Evolutionary conservation across 768 basidiomycete species (phyloP), one percentile per base, ranked within the genome.

Genomic region (Cantharellus anzutake): DNA sequence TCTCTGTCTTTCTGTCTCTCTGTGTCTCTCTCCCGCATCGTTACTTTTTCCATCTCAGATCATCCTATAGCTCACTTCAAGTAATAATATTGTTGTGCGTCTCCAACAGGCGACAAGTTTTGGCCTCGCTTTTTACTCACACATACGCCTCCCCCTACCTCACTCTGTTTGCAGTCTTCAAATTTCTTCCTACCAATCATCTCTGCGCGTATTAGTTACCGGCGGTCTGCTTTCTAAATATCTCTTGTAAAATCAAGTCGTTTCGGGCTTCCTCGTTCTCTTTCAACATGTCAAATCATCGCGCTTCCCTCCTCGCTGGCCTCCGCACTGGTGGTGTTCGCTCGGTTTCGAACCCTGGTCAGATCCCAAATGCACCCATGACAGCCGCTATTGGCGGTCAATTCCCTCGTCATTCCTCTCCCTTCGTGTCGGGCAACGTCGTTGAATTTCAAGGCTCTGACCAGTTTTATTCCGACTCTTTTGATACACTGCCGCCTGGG

Each of bases 291-390:
- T 48, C 29, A 50, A 56, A 37, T 59, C 34, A 62, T 63, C 85
- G 88, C 66, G 86, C 89, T 57, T 85, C 86, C 63, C 86, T 91
- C 67, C 86, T 91, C 70, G 76, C 83, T 62, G 86, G 85, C 65
- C 86, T 91, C 67, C 84, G 88, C 69, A 91, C 88, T 59, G 89
- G 88, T 69, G 88, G 88, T 56, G 89, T 91, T 62, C 84, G 88
- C 65, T 82, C 87, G n/a, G 67, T 76, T 51, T 84, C 85, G 60
- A 70, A 67, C 34, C 57, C 70, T 60, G 29, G 44, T 48, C 44
- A 48, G 29, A 48, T 48, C 11, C 44, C 11, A 29, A n/a, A 59
- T 38, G 51, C 41, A n/a, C 60, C 60, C 20, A 41, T 41, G 42
- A 60, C 64, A 16, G 51, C 59, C 56, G 53, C 82, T 34, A 55